Conservation (phyloP, 116 monocot genomes). For the Papilionanthe hybrid region DNA sequence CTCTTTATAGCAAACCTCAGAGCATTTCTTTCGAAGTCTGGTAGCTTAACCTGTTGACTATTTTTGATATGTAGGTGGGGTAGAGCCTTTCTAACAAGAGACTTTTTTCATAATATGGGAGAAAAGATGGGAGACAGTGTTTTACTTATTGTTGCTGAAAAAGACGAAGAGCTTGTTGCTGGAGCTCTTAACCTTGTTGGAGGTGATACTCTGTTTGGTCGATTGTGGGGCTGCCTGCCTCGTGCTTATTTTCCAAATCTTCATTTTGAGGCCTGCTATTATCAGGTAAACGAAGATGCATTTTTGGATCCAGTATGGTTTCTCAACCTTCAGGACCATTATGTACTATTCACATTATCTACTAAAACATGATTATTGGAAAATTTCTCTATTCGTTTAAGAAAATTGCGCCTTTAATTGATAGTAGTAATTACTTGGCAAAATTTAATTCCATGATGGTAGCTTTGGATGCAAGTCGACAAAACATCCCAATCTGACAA, state of each 20-base stretch:
- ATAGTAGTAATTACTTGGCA: too few relatives aligned
- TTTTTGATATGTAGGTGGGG: conserved; percentile 58
- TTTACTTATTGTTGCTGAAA: conserved; percentile 86
- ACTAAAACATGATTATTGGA: too few relatives aligned
- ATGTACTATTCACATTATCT: too few relatives aligned
- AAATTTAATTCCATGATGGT: too few relatives aligned
- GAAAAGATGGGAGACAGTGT: conserved; percentile 79
- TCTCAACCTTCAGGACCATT: too few relatives aligned
- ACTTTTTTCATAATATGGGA: conserved; percentile 85
- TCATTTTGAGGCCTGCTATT: conserved; percentile 99
- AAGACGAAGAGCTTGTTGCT: conserved; percentile 75
- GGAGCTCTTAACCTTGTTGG: conserved; percentile 96
- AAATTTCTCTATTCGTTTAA: too few relatives aligned
- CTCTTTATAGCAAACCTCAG: too few relatives aligned
- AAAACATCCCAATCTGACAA: too few relatives aligned
- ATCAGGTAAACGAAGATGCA: conserved; percentile 52
- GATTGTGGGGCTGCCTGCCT: conserved; percentile 92
- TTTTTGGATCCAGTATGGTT: not conserved
- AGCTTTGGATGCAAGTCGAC: too few relatives aligned
- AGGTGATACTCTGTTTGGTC: conserved; percentile 91
- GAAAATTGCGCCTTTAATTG: too few relatives aligned
- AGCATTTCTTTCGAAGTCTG: not conserved
- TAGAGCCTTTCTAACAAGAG: conserved; percentile 78
- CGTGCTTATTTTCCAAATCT: conserved; percentile 77
- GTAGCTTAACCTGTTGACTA: not conserved